Base-by-base conservation (phyloP, 805 yeast genomes). In the Metschnikowia drakensbergensis region DNA sequence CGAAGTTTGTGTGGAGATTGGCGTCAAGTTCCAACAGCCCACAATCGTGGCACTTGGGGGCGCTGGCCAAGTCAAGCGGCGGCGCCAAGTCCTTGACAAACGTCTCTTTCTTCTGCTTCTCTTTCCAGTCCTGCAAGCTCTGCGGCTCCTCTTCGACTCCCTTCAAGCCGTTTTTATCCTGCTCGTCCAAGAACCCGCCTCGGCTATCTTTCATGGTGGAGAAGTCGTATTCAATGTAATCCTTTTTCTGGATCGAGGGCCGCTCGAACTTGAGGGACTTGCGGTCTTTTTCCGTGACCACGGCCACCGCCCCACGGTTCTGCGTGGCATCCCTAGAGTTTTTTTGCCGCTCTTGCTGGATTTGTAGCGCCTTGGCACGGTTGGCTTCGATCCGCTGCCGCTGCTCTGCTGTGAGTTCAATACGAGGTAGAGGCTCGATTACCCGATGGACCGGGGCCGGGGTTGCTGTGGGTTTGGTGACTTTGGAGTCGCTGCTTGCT, bases 41-140 rank as follows among this genome's bases (percentile, higher is more conserved):
- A 62, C 99, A 94, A 55, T 91, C 97, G 58, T 65, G 76, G 60
- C 99, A 94, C 58, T 79, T 81, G 3, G 95, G 92, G 0, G 95
- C 92, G 36, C 76, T 75, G 0, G 80, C 81, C 17, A 86, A 72
- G 58, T 87, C 91, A 29, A 80, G 63, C 0, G 94, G 92, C 3
- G 90, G 94, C 27, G 87, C 83, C 5, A 80, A 74, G 47, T 83
- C 86, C 45, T 75, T 67, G 1, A 71, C 66, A 3, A 65, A 46
- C 26, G 62, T 64, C 26, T 71, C 61, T 9, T 71, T 59, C 48
- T 70, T 66, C 43, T 79, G 81, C 42, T 69, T 67, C 45, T 70
- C 75, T 53, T 71, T 69, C 74, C 83, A 75, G 51, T 78, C 81
- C 38, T 74, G 76, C 44, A 72, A 58, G 7, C 63, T 57, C 36